Conservation (phyloP, 352 stramenopile genomes). For the Phytophthora podocarpi region DNA sequence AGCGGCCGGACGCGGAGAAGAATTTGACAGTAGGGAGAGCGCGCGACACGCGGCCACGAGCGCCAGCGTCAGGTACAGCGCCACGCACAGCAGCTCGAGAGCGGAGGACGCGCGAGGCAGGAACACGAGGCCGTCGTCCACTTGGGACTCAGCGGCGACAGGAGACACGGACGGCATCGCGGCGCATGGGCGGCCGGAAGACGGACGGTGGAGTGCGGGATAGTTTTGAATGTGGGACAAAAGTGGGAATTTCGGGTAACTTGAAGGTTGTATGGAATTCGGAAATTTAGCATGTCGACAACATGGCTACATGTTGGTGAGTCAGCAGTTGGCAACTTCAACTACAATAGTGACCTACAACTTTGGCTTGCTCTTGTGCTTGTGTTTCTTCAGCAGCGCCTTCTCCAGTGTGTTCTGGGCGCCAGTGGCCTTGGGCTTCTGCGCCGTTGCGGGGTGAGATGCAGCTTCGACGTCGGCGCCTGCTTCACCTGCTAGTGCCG, state of each 20-base stretch:
- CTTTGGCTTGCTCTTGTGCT: constrained; percentile 2
- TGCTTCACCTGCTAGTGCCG: background rate
- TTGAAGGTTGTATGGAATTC: background rate
- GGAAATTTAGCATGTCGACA: background rate
- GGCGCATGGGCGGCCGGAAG: too few species aligned
- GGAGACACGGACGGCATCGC: constrained; percentile 12
- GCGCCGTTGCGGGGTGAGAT: background rate
- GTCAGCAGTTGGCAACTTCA: constrained; percentile 7
- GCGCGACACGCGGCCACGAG: constrained; percentile 56
- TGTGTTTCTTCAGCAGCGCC: constrained; percentile 31
- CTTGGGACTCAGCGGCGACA: background rate
- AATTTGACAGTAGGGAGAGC: constrained; percentile 37
- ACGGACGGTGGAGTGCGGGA: constrained; percentile 2
- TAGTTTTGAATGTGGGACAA: background rate
- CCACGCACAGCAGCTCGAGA: constrained; percentile 60
- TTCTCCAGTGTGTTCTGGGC: constrained; percentile 30
- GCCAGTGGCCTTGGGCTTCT: constrained; percentile 12
- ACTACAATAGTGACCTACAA: background rate
- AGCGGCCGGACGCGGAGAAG: constrained; percentile 21
- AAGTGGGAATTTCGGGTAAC: background rate
- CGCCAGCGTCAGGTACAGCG: constrained; percentile 63
- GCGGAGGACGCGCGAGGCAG: constrained; percentile 53
- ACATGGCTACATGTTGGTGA: background rate
- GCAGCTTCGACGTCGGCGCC: background rate
- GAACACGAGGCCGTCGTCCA: constrained; percentile 59